Evolutionary conservation across 2,329 filamentous ascomycete genomes (phyloP), one percentile per base, ranked within the genome.

Genomic region (Calonectria multiphialidica): DNA sequence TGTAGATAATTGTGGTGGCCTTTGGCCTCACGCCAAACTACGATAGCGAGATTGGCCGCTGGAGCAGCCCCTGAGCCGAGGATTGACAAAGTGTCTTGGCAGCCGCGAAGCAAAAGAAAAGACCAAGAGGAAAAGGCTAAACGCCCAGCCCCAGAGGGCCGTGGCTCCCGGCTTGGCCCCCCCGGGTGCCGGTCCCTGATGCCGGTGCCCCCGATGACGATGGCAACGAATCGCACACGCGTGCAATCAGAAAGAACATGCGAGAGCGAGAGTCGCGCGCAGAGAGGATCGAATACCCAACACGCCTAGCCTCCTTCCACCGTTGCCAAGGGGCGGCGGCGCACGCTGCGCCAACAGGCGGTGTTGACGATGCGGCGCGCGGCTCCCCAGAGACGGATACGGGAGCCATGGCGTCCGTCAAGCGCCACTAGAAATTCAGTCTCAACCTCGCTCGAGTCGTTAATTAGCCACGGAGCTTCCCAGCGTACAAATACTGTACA

Each of bases 141-240:
- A 42, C 47, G 62, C 62, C 49, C 28, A 23, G 49, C 30, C 44
- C 12, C 25, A 40, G 18, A 23, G 30, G 47, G 28, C 45, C 57
- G 66, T 40, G 72, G 42, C 37, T 76, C 68, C 76, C 74, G 75
- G 72, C 75, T 78, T 77, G 76, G 76, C 76, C 55, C n/a, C 45
- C 25, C 28, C 35, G 5, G 66, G n/a, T 9, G 45, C 62, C n/a
- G 42, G 33, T 49, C 45, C 37, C 33, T 61, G 40, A 23, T 42
- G 33, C 62, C 68, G 61, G 53, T 40, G 28, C 4, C 44, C 42
- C 68, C 61, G 62, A 49, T 61, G 62, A 59, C 53, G 61, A 70
- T 23, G 44, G 35, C 25, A 30, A 25, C n/a, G 18, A 25, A 42
- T 33, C 42, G 45, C 45, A 50, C 45, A 30, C 62, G 44, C 33